Conservation (phyloP, 2,329 filamentous ascomycete species). For the Diaporthe sp. region DNA sequence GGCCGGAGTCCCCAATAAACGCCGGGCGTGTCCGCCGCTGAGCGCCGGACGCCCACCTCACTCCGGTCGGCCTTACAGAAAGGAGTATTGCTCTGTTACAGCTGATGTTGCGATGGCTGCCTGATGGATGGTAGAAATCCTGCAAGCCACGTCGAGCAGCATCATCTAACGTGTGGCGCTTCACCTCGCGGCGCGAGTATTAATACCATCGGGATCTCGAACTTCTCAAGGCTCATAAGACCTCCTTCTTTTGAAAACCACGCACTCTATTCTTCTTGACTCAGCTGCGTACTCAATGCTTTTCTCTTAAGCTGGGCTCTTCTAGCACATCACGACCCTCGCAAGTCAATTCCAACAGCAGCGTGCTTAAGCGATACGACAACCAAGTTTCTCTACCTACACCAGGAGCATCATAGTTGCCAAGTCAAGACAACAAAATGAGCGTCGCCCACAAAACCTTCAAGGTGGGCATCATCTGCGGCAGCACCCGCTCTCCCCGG, state of each 20-base stretch:
- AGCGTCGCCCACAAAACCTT: constrained; percentile 20
- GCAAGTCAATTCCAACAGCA: neutral
- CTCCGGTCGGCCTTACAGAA: neutral
- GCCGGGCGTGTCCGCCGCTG: neutral
- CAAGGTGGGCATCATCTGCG: constrained; percentile 46
- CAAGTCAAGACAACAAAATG: neutral
- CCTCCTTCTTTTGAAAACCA: neutral
- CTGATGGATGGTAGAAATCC: too few species aligned
- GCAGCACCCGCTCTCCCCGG: constrained; percentile 46
- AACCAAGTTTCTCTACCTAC: too few species aligned
- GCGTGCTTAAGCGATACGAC: neutral
- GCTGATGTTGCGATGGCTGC: neutral
- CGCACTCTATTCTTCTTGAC: too few species aligned
- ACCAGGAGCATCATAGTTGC: neutral
- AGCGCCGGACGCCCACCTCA: neutral
- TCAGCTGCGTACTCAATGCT: neutral
- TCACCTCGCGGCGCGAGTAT: neutral
- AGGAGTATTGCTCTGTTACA: too few species aligned
- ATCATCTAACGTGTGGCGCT: too few species aligned
- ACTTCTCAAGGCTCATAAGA: neutral
- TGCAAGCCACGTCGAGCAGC: neutral
- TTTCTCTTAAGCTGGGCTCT: too few species aligned
- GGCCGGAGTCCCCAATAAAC: neutral
- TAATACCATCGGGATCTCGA: neutral
- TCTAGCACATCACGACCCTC: neutral